Percentiles rank a stretch among this genome's conserved stretches.
Conservation (phyloP, 371 early-diverging fungal genomes). For the Rhizopus arrhizus region DNA sequence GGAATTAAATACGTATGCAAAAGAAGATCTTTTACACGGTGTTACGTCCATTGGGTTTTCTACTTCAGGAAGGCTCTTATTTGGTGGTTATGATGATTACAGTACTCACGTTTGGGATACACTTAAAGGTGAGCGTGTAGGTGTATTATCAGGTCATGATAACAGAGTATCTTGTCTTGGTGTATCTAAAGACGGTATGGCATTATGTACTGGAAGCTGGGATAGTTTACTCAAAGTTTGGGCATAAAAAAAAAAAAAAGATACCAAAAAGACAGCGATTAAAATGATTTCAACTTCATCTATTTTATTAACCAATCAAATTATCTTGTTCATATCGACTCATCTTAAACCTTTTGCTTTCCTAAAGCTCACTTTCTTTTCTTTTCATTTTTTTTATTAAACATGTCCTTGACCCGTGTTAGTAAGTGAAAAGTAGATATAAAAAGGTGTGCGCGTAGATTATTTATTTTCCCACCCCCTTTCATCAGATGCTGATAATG, state of each 20-base stretch:
- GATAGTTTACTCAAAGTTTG: constrained; percentile 87
- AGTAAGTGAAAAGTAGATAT: constrained; percentile 8
- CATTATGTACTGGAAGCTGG: constrained; percentile 97
- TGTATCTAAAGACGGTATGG: constrained; percentile 95
- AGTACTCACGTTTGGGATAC: constrained; percentile 99
- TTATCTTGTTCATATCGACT: neutral
- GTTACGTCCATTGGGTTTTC: constrained; percentile 97
- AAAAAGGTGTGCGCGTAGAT: neutral
- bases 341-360: neutral
- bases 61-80: constrained; percentile 89
- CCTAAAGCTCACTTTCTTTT: constrained; percentile 1
- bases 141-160: constrained; percentile 93
- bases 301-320: constrained; percentile 1
- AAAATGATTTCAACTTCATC: neutral
- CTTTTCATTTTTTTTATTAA: constrained; percentile 6
- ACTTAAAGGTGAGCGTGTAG: constrained; percentile 91
- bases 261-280: no score
- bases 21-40: constrained; percentile 93
- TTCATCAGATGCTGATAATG: constrained; percentile 17
- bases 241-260: constrained; percentile 16
- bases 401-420: constrained; percentile 23
- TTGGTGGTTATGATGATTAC: constrained; percentile 97
- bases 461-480: neutral
- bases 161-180: constrained; percentile 97
- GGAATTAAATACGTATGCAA: constrained; percentile 92